Base-by-base conservation (phyloP, 2,329 filamentous ascomycete species). In the Metarhizium album region DNA sequence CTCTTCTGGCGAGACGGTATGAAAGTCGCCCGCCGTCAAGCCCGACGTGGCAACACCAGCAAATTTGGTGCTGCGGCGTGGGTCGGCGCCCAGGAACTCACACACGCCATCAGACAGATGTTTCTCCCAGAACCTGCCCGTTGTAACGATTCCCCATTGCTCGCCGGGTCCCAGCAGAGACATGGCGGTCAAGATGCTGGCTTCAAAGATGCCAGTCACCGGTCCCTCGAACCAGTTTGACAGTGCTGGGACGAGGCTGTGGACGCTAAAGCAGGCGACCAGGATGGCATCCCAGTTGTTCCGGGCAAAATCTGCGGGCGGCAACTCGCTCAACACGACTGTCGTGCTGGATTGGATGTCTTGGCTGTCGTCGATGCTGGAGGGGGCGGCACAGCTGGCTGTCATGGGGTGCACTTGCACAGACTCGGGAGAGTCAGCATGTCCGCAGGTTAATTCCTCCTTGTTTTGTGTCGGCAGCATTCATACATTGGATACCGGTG, bases 101-200 rank as follows among this genome's bases (percentile, higher is more conserved):
- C 69, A 69, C 0, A 93, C 84, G 0, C 86, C 90, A 0, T 76
- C 69, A 0, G 70, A 73, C 13, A 96, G 71, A 35, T 93, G 82
- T 0, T 72, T 66, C 60, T 91, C 85, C 91, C 90, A 96, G 56
- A 86, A 86, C 51, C 80, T 79, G 0, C 90, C 90, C 0, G 91
- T 96, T 4, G 86, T 91, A 4, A 97, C 84, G 55, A 97, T 93
- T 2, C 90, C 91, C 73, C 93, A 96, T 45, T 69, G 72, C 56
- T 80, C 66, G 50, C 58, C 38, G 55, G 52, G 1, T 57, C 54
- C 24, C 13, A 66, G 55, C 23, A 76, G 66, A 2, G 83, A 78
- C 9, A 90, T 62, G 2, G 82, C 78, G 0, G 81, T 73, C 2
- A 82, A 70, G 14, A 95, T 74, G 60, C 84, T 88, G 1, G 89